Evolutionary conservation across 352 stramenopile species (phyloP).

Genomic region (Sclerospora graminicola): DNA sequence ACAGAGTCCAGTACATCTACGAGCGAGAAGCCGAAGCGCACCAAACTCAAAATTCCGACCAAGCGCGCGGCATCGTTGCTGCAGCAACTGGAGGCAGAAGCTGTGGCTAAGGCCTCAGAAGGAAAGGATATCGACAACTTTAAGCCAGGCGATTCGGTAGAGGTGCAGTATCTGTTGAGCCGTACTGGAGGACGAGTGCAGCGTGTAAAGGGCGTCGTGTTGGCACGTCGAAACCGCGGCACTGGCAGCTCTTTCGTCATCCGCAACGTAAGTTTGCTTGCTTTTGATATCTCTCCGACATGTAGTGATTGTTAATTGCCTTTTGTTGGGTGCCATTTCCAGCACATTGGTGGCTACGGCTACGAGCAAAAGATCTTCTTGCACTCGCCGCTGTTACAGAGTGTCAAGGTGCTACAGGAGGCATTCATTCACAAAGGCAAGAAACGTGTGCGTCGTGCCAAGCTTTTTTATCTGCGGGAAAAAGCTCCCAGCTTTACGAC

Average conservation of each 20-base stretch:
- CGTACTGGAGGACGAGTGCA: conserved; percentile 61
- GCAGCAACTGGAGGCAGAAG: conserved; percentile 56
- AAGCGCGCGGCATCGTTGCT: conserved; percentile 63
- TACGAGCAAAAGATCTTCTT: conserved; percentile 86
- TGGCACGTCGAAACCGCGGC: conserved; percentile 71
- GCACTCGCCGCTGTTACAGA: conserved; percentile 82
- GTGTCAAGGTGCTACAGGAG: conserved; percentile 80
- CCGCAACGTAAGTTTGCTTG: conserved; percentile 50
- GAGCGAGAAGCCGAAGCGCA: conserved; percentile 28
- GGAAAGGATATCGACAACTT: conserved; percentile 65
- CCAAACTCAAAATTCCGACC: conserved; percentile 76
- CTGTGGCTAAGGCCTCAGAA: conserved; percentile 46
- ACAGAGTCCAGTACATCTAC: conserved; percentile 13
- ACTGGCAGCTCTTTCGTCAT: conserved; percentile 79
- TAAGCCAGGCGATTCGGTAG: conserved; percentile 66
- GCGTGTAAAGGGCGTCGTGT: conserved; percentile 71
- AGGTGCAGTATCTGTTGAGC: conserved; percentile 75
- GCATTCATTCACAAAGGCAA: conserved; percentile 88
- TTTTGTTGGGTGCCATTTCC: conserved; percentile 2
- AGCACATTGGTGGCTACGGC: conserved; percentile 79
- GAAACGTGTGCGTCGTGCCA: conserved; percentile 84
- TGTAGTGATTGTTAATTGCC: neutral
- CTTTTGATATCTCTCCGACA: neutral
- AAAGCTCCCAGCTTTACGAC: conserved; percentile 77
- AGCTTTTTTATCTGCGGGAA: conserved; percentile 85